phyloP scores from a whole-genome alignment of 2,329 filamentous ascomycete genomes.

The Cordyceps militaris region DNA sequence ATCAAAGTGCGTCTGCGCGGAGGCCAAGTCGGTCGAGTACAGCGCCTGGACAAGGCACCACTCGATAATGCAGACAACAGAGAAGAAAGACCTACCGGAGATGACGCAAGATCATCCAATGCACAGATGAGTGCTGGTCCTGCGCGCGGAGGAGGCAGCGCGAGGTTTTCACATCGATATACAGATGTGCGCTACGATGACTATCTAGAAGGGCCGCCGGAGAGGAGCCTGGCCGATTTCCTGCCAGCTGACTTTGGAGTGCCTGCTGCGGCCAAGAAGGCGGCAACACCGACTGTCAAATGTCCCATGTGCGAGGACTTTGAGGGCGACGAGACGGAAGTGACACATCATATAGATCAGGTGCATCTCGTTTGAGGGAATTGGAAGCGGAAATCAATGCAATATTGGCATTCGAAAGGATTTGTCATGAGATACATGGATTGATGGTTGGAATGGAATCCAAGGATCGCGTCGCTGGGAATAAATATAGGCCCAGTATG shows the following conservation, averaged over 20 bases:
- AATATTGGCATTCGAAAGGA: not conserved
- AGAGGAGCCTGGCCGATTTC: slow-evolving; percentile 39
- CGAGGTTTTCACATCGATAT: slow-evolving; percentile 25
- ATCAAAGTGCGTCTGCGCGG: slow-evolving; percentile 71
- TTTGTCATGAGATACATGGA: too few species aligned
- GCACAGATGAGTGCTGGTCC: not conserved
- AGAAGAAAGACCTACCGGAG: not conserved
- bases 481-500: too few species aligned
- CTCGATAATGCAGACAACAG: slow-evolving; percentile 14
- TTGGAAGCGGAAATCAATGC: not conserved
- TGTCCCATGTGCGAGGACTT: slow-evolving; percentile 63
- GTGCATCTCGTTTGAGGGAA: slow-evolving; percentile 23
- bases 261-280: slow-evolving; percentile 17
- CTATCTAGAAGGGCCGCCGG: slow-evolving; percentile 32
- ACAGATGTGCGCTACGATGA: slow-evolving; percentile 29
- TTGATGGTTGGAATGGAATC: too few species aligned
- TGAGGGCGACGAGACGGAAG: slow-evolving; percentile 60
- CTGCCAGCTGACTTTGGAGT: slow-evolving; percentile 34
- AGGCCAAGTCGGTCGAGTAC: slow-evolving; percentile 67
- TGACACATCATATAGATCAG: slow-evolving; percentile 56
- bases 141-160: slow-evolving; percentile 10
- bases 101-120: not conserved
- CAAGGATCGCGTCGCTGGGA: too few species aligned
- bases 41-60: slow-evolving; percentile 42
- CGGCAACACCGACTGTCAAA: slow-evolving; percentile 20